Evolutionary conservation across 345 rosid genomes (phyloP).

Genomic region (Salix caprea): DNA sequence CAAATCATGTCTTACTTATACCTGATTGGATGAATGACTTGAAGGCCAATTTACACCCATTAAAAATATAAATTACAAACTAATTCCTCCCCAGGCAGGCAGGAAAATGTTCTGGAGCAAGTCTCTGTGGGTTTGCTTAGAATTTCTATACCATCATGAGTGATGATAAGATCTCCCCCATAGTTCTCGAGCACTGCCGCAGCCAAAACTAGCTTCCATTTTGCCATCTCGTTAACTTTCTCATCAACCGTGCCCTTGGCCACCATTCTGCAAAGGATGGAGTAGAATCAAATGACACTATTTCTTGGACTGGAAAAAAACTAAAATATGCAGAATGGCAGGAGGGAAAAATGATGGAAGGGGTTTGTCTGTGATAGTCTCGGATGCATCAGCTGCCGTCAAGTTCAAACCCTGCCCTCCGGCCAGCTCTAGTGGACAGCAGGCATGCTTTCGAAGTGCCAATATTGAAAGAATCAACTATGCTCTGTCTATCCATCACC

Average conservation of each 20-base stretch:
- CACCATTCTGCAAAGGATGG: conserved; percentile 53
- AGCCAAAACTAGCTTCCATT: conserved; percentile 74
- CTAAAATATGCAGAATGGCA: not conserved
- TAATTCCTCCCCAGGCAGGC: not conserved
- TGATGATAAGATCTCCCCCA: conserved; percentile 87
- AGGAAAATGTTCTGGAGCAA: not conserved
- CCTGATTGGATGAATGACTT: not conserved
- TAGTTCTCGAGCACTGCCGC: conserved; percentile 92
- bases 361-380: no score
- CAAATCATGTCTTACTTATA: not conserved
- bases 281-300: conserved; percentile 2
- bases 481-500: conserved; percentile 82
- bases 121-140: not conserved
- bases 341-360: not conserved
- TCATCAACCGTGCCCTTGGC: no score
- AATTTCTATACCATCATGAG: conserved; percentile 43
- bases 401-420: conserved; percentile 98
- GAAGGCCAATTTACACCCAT: not conserved
- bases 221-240: conserved; percentile 90
- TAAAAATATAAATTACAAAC: conserved; percentile 1
- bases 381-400: conserved; percentile 74
- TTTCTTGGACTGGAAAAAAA: not conserved
- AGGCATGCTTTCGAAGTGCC: conserved; percentile 80
- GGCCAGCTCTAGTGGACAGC: conserved; percentile 89
- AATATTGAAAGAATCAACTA: conserved; percentile 79